Evolutionary conservation across 2,329 filamentous ascomycete species (phyloP).

Genomic region (Colletotrichum lindemuthianum): DNA sequence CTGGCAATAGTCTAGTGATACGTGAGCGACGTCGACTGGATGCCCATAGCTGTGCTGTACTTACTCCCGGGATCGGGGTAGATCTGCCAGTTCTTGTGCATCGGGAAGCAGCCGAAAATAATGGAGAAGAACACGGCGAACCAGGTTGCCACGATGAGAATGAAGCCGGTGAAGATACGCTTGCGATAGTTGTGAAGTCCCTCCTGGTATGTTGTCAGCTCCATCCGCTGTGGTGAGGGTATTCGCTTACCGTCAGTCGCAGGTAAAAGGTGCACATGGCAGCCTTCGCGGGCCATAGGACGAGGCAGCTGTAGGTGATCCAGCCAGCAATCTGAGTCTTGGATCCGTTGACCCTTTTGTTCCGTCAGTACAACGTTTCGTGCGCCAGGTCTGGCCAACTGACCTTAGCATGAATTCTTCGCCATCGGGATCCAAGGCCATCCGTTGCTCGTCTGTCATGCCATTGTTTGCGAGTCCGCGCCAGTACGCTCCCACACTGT

Average conservation of each 20-base stretch:
- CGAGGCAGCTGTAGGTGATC: constrained; percentile 55
- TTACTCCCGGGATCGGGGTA: constrained; percentile 60
- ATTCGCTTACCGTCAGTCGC: constrained; percentile 53
- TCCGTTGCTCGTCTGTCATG: constrained; percentile 63
- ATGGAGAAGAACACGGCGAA: constrained; percentile 56
- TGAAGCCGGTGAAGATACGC: constrained; percentile 56
- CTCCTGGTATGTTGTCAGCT: constrained; percentile 17
- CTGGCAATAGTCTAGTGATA: constrained; percentile 42
- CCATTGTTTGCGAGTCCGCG: constrained; percentile 65
- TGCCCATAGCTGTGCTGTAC: constrained; percentile 34
- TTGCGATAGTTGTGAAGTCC: constrained; percentile 38
- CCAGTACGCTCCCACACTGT: constrained; percentile 50
- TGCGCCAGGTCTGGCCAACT: not conserved
- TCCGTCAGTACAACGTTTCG: not conserved
- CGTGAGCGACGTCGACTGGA: constrained; percentile 42
- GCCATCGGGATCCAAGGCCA: constrained; percentile 52
- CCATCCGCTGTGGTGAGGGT: too few relatives aligned
- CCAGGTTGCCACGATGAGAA: constrained; percentile 55
- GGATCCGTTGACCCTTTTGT: constrained; percentile 57
- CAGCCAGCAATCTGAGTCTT: constrained; percentile 65
- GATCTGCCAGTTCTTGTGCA: constrained; percentile 63
- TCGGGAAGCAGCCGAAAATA: constrained; percentile 57
- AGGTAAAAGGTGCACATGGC: constrained; percentile 64
- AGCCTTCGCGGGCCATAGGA: constrained; percentile 63
- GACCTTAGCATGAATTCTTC: constrained; percentile 56